Conservation (phyloP, 1,139 yeast genomes). For the Hanseniaspora sp. region DNA sequence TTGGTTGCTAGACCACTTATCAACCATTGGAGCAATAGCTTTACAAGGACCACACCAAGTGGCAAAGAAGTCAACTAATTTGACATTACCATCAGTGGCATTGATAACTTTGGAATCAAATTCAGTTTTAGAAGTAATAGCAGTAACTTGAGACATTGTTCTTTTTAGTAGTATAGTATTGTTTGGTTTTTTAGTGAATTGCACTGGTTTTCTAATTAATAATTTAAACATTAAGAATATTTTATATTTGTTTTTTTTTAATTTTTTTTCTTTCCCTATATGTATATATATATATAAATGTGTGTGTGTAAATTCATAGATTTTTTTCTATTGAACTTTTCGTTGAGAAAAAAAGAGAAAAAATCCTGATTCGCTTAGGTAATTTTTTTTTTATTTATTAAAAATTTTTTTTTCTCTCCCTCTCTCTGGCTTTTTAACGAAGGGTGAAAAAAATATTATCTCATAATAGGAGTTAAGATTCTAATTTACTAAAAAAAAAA, state of each 20-base stretch:
- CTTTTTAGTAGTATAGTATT: not conserved
- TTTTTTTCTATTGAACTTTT: too few species aligned
- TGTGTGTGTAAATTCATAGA: too few species aligned
- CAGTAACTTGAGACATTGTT: slow-evolving; percentile 11
- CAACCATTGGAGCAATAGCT: slow-evolving; percentile 69
- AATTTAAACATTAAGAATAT: not conserved
- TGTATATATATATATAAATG: too few species aligned
- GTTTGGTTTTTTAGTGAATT: not conserved
- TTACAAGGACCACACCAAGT: slow-evolving; percentile 94
- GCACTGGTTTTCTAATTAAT: not conserved
- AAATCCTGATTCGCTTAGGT: too few species aligned
- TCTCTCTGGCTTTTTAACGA: too few species aligned
- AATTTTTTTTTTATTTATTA: too few species aligned
- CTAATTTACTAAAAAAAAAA: too few species aligned
- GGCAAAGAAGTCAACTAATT: slow-evolving; percentile 75
- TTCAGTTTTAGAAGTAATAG: slow-evolving; percentile 4
- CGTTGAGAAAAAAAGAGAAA: too few species aligned
- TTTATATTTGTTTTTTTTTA: not conserved
- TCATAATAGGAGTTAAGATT: too few species aligned
- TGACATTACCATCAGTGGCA: slow-evolving; percentile 36
- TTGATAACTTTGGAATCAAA: slow-evolving; percentile 8
- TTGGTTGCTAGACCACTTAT: slow-evolving; percentile 41
- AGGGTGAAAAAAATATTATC: too few species aligned
- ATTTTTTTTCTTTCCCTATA: not conserved
- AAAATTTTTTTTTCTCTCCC: too few species aligned